phyloP scores from a whole-genome alignment of 1,139 yeast genomes.

The Kurtzmaniella quercitrusa region DNA sequence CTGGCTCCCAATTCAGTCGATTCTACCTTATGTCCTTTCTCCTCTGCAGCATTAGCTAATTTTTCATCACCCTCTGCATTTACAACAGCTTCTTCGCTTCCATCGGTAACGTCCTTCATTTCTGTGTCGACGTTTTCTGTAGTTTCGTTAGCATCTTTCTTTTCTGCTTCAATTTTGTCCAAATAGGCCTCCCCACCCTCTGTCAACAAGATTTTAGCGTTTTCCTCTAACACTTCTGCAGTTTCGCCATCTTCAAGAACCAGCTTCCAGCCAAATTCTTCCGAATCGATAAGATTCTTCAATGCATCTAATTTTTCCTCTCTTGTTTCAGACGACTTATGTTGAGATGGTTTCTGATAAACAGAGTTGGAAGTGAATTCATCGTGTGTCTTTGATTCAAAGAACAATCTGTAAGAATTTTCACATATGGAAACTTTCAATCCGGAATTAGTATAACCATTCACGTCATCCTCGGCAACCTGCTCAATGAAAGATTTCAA shows the following conservation, averaged over 20 bases:
- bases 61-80: background rate
- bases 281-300: constrained; percentile 26
- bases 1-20: background rate
- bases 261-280: constrained; percentile 37
- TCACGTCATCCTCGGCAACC: constrained; percentile 57
- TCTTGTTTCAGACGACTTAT: constrained; percentile 22
- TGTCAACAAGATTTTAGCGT: constrained; percentile 23
- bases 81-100: constrained; percentile 3
- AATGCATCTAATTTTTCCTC: constrained; percentile 13
- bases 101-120: constrained; percentile 3
- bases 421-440: constrained; percentile 77
- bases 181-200: constrained; percentile 29
- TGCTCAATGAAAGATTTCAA: constrained; percentile 56
- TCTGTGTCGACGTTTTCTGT: constrained; percentile 11
- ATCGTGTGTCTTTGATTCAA: constrained; percentile 80
- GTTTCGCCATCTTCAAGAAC: constrained; percentile 24
- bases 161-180: constrained; percentile 14
- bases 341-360: constrained; percentile 31
- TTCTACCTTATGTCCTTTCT: background rate
- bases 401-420: constrained; percentile 74
- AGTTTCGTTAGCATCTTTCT: constrained; percentile 12
- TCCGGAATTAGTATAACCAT: constrained; percentile 67
- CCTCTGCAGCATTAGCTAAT: background rate
- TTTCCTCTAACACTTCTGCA: constrained; percentile 19
- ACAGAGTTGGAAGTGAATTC: constrained; percentile 62